Conservation (phyloP, 345 rosid species). For the Cochlearia excelsa region DNA sequence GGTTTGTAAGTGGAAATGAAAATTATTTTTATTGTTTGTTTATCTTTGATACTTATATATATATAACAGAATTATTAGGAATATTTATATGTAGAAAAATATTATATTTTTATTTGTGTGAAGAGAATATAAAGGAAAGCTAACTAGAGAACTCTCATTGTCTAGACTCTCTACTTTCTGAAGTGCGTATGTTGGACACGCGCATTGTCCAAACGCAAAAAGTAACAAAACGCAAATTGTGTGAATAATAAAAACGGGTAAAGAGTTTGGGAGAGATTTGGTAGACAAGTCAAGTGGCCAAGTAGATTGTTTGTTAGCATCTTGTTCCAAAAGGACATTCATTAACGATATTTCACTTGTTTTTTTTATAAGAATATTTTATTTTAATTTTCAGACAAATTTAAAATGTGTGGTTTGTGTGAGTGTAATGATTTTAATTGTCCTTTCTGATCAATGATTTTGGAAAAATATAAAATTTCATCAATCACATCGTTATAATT, state of each 20-base stretch:
- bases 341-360: conserved; percentile 8
- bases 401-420: conserved; percentile 14
- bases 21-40: neutral
- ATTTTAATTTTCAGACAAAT: conserved; percentile 14
- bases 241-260: neutral
- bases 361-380: conserved; percentile 24
- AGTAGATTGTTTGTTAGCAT: conserved; percentile 32
- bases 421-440: conserved; percentile 17
- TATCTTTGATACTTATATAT: conserved; percentile 12
- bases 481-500: conserved; percentile 30
- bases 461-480: neutral
- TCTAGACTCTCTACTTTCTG: conserved; percentile 10
- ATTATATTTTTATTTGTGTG: neutral
- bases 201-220: conserved; percentile 25
- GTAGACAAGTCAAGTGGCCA: conserved; percentile 30
- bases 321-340: conserved; percentile 28
- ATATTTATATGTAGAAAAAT: conserved; percentile 9
- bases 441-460: conserved; percentile 18
- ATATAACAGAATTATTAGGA: conserved; percentile 7
- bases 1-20: conserved; percentile 13
- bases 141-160: conserved; percentile 1
- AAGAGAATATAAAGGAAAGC: conserved; percentile 13
- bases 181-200: conserved; percentile 40
- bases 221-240: conserved; percentile 11
- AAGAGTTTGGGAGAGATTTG: conserved; percentile 16